Base-by-base conservation (phyloP, 2,329 filamentous ascomycete genomes). In the Pyricularia sp. region DNA sequence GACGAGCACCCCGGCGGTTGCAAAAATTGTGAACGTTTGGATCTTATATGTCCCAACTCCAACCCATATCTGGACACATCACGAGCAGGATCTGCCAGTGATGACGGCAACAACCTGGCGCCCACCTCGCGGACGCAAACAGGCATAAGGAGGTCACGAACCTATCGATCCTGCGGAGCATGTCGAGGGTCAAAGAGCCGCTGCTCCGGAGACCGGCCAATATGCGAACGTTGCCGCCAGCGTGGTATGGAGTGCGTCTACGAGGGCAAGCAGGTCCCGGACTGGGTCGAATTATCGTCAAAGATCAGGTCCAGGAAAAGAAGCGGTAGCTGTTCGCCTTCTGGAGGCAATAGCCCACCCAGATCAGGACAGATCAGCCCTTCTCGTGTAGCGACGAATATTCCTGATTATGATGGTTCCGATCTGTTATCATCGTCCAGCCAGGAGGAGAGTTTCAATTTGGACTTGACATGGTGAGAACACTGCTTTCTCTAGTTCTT, bases 231-330 rank as follows among this genome's bases (percentile, higher is more conserved):
- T 12, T 69, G 68, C 33, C 64, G 64, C n/a, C 64, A 66, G 44
- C 63, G 64, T 16, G 53, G 62, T 19, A 24, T 67, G 1, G 62
- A 65, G 5, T 69, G 68, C 60, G 35, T 64, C 26, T 69, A 69
- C 63, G 66, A 68, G 65, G 68, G 65, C 59, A 66, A 66, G 30
- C 63, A 67, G 55, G 65, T 63, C 3, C 68, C 68, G 33, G 65
- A 65, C n/a, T 69, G 67, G 68, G 63, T 66, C 8, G 64, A 67
- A n/a, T 60, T 62, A 16, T 62, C 60, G 31, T 33, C 60, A 9
- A 62, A 13, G 22, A 33, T 62, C 22, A 59, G 24, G 55, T 16
- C 55, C 55, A 28, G 55, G 26, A 59, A 59, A 28, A 59, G 24
- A 13, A 59, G 28, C 24, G 26, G 13, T 4, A 28, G 55, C 26